phyloP scores from a whole-genome alignment of 441 rosid genomes.

The Arabidopsis lyrata region DNA sequence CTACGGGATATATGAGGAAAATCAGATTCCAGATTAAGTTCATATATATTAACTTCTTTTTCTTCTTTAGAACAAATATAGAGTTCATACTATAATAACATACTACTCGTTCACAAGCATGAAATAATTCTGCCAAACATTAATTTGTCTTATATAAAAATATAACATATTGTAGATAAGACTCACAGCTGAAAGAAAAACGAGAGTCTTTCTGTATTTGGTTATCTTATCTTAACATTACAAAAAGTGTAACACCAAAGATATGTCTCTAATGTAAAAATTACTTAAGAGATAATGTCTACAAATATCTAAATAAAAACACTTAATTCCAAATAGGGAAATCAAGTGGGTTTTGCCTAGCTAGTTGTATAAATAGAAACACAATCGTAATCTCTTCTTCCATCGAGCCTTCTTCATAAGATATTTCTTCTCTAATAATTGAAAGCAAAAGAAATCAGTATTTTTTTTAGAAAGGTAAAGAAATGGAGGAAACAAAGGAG shows the following conservation, averaged over 20 bases:
- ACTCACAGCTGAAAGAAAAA: not conserved
- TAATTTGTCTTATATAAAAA: too few relatives aligned
- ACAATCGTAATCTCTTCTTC: conserved; percentile 11
- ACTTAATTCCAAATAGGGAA: conserved; percentile 12
- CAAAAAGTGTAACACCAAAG: not conserved
- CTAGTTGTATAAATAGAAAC: conserved; percentile 38
- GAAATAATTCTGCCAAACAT: not conserved
- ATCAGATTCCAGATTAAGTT: not conserved
- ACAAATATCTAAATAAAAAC: not conserved
- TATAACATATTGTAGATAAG: not conserved
- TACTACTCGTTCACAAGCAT: not conserved
- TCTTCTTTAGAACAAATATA: not conserved
- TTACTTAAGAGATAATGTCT: not conserved
- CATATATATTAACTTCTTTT: not conserved
- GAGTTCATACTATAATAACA: not conserved
- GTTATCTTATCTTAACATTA: not conserved
- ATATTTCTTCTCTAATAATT: conserved; percentile 28
- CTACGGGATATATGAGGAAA: not conserved
- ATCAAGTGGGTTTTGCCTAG: conserved; percentile 24
- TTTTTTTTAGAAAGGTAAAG: not conserved
- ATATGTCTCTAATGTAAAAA: not conserved
- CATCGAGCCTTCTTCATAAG: conserved; percentile 11
- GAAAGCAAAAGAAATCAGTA: not conserved
- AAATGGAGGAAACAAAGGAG: conserved; percentile 44
- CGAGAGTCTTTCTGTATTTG: not conserved